Base-by-base conservation (phyloP, 1,139 yeast genomes). In the Sugiyamaella grinbergsii region DNA sequence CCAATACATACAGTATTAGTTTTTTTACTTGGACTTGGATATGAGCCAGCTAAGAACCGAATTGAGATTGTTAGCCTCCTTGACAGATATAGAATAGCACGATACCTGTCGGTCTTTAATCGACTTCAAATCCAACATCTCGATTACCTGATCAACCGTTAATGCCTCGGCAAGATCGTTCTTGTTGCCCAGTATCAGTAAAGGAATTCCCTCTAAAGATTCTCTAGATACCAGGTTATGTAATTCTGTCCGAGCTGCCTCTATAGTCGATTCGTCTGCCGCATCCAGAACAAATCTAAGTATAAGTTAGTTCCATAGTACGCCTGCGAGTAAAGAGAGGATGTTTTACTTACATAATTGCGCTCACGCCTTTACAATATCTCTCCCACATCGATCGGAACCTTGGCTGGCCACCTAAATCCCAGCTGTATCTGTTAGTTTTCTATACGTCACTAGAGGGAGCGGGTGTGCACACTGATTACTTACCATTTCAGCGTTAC, bases 341-440 rank as follows among this genome's bases (percentile, higher is more conserved):
- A n/a, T 10, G 6, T 5, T 4, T 5, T n/a, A 57, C 63, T 50
- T 52, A 63, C 61, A 70, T 64, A 22, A 70, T 70, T 16, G 73
- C 73, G 48, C 65, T 65, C 45, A 67, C 72, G 7, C 71, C 73
- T 46, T 68, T 63, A 52, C 74, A 70, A 53, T 70, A 70, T 19
- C 74, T 63, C 49, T 71, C 74, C 74, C 74, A 70, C 73, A 70
- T 69, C 33, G 71, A 62, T 44, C 74, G 53, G 56, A 70, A 70
- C 42, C 74, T 58, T 8, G 73, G 72, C 57, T 70, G 74, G 1
- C 74, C 74, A 19, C 74, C 74, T 26, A 70, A 55, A 62, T 70
- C 74, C 74, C 74, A 70, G 60, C 69, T 64, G 31, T 15, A 13
- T 36, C 8, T 4, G 31, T 20, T 22, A 20, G 34, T 13, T 16